These are phyloP conservation scores for Oryza nivara DNA, from an alignment of 176 grass and related monocot species.

Conservation along the genomic window DNA sequence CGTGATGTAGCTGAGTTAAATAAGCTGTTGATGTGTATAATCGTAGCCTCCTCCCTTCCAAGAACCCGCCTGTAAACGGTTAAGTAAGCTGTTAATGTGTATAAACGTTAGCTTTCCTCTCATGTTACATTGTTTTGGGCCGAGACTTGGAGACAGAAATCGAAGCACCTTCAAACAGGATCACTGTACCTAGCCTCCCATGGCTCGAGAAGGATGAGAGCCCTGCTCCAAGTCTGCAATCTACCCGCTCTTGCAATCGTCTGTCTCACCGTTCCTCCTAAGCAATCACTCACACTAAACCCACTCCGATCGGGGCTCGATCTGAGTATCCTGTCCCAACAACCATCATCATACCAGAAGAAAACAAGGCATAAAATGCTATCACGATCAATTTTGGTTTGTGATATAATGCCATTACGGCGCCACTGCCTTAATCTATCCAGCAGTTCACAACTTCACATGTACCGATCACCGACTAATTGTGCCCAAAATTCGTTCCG, in stretches of 20 bases:
- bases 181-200: no score
- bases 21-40: neutral
- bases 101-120: no score
- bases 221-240: neutral
- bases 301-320: neutral
- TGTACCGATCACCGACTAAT: neutral
- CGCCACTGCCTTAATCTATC: neutral
- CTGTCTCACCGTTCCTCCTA: no score
- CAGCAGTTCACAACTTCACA: neutral
- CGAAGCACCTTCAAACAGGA: no score
- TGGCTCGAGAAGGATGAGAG: no score
- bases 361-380: neutral
- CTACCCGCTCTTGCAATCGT: no score
- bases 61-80: neutral
- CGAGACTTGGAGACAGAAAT: no score
- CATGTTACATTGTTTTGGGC: no score
- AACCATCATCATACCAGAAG: neutral
- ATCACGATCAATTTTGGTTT: neutral
- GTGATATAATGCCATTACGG: neutral
- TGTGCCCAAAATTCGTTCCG: neutral
- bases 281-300: no score
- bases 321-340: neutral
- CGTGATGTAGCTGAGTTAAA: neutral
- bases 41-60: neutral
- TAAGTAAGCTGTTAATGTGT: no score